Conservation (phyloP, 176 grass and related monocot species). For the Carex parvula region DNA sequence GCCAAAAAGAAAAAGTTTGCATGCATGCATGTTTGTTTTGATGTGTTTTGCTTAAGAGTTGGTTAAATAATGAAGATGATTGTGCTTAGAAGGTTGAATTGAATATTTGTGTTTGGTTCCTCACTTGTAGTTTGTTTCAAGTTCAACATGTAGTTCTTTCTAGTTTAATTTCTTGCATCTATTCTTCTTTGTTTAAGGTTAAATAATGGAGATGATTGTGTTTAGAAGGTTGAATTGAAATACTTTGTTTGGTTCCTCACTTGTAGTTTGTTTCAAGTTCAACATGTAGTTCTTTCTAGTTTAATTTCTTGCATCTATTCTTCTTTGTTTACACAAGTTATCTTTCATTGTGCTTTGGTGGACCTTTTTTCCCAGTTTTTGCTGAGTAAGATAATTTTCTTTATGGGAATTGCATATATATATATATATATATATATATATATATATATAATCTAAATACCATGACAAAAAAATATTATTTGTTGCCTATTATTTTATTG, state of each 20-base stretch:
- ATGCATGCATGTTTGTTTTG: neutral
- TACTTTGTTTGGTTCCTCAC: neutral
- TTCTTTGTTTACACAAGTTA: neutral
- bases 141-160: neutral
- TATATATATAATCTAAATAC: too few relatives aligned
- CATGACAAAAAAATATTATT: too few relatives aligned
- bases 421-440: too few relatives aligned
- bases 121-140: neutral
- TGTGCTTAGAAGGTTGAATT: neutral
- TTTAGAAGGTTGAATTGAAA: neutral
- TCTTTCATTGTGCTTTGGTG: neutral
- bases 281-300: neutral
- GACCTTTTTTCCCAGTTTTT: neutral
- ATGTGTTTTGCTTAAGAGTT: neutral
- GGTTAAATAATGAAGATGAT: neutral
- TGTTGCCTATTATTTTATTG: too few relatives aligned
- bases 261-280: neutral
- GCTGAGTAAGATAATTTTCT: too few relatives aligned
- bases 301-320: neutral
- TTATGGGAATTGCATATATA: too few relatives aligned
- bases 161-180: neutral
- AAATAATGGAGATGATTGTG: neutral
- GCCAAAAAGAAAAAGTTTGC: neutral
- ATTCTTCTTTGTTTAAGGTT: neutral
- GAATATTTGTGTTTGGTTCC: neutral